Evolutionary conservation across 257 asterid species (phyloP).

Genomic region (Nicotiana obtusifolia): DNA sequence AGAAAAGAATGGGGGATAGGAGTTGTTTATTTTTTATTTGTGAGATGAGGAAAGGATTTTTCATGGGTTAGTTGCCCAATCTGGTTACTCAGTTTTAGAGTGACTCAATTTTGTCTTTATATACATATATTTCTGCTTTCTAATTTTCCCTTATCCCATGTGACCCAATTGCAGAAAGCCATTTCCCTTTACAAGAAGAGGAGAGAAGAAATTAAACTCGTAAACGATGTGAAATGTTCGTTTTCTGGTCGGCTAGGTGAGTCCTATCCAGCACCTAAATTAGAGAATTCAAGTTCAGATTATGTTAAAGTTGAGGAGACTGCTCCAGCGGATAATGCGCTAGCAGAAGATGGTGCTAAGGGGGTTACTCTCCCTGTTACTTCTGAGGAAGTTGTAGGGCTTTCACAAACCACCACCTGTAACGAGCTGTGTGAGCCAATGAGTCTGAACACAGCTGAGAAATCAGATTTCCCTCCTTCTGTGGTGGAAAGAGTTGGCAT

Average conservation of each 20-base stretch:
- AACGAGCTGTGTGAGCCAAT: constrained; percentile 24
- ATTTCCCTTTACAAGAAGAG: constrained; percentile 62
- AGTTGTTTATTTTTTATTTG: neutral
- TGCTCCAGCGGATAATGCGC: constrained; percentile 22
- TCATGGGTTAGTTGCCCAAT: neutral
- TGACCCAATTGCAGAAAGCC: constrained; percentile 58
- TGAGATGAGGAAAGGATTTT: neutral
- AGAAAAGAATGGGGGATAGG: neutral
- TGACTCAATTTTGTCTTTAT: neutral
- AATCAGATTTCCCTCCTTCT: constrained; percentile 21
- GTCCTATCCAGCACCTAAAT: constrained; percentile 14
- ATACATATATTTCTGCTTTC: neutral
- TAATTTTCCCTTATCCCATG: constrained; percentile 12
- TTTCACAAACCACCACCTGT: constrained; percentile 10
- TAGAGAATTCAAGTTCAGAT: constrained; percentile 23
- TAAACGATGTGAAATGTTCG: constrained; percentile 23
- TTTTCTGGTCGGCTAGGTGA: constrained; percentile 13
- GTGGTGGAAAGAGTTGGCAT: constrained; percentile 5
- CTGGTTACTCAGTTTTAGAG: neutral
- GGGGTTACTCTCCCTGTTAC: constrained; percentile 22
- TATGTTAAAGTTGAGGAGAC: constrained; percentile 26
- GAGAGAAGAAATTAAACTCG: constrained; percentile 28
- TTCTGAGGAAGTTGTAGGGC: constrained; percentile 25
- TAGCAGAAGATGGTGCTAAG: constrained; percentile 3
- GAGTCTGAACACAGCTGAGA: constrained; percentile 19